Percentiles rank a stretch among this genome's conserved stretches.
phyloP scores from a whole-genome alignment of 129 eudicot genomes.

The Arctium lappa region DNA sequence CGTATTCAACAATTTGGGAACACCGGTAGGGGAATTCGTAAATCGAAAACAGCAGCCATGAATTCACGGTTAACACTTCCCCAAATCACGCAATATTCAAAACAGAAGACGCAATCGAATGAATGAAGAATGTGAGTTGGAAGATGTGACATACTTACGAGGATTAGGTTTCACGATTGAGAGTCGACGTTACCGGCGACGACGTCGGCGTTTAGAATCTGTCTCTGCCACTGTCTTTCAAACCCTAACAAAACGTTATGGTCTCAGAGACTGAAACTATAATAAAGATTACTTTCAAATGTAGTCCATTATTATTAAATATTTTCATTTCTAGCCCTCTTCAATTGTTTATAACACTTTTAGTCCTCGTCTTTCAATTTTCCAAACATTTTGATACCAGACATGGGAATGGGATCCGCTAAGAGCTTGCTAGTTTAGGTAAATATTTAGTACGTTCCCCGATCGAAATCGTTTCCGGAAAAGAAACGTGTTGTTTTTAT shows the following conservation, averaged over 20 bases:
- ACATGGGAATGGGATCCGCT: too few relatives aligned
- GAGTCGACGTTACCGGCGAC: conserved; percentile 8
- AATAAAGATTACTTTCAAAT: background rate
- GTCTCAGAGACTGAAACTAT: background rate
- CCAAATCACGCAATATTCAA: background rate
- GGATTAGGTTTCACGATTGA: background rate
- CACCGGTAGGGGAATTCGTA: background rate
- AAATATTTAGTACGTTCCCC: too few relatives aligned
- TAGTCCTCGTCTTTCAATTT: background rate
- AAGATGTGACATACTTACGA: too few relatives aligned
- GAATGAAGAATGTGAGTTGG: background rate
- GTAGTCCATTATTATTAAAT: background rate
- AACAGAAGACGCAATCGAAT: background rate
- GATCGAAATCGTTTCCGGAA: too few relatives aligned
- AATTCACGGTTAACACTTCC: background rate
- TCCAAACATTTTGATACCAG: background rate
- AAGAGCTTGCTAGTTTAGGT: too few relatives aligned
- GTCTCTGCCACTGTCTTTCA: background rate
- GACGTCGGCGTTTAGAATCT: background rate
- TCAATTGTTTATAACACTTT: background rate
- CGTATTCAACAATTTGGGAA: background rate
- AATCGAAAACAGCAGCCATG: background rate
- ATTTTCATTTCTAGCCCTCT: background rate
- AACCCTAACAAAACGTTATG: background rate
- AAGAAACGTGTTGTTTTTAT: too few relatives aligned